Evolutionary conservation across 2,329 filamentous ascomycete genomes (phyloP), one percentile per base, ranked within the genome.

Genomic region (Neospermospora avenae): DNA sequence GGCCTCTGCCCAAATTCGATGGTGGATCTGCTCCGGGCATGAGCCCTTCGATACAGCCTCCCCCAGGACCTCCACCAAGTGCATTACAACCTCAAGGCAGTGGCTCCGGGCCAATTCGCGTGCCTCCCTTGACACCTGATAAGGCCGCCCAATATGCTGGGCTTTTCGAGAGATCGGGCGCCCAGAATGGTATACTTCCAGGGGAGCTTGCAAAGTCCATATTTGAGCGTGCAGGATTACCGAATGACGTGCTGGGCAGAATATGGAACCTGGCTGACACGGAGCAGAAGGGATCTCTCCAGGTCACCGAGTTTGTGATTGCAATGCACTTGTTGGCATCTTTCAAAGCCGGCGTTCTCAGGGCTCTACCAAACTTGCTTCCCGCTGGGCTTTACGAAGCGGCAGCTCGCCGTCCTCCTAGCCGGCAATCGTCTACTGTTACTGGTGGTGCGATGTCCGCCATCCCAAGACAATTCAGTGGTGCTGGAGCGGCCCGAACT

Each of bases 221-320:
- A 65, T 99, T 99, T 70, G 93, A 98, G 75, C 91, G 92, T 73
- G 93, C 93, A 1, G 87, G 89, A 58, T 78, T 99, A 64, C 89
- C 93, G 4, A 97, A 96, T 73, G 92, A 98, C 68, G 83, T 90
- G 11, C 81, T 99, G 34, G 93, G 93, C n/a, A 87, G 89, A 67
- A 97, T 99, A 77, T 99, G 95, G 95, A 92, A 90, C 69, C 82
- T 99, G 63, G 89, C 93, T 22, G 95, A 99, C 73, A 95, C 91
- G 0, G 93, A 97, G 75, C 92, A 96, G 76, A 86, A 93, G 56
- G 95, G 95, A 54, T 86, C 89, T 34, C 81, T 99, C 37, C 89
- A 93, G 60, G 82, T 87, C 68, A 93, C 92, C 14, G 95, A 98
- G 70, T 99, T 99, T 73, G 90, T 96, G 72, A 96, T 99, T 71